Conservation (phyloP, 2,329 filamentous ascomycete genomes). For the Thermomyces lanuginosus region DNA sequence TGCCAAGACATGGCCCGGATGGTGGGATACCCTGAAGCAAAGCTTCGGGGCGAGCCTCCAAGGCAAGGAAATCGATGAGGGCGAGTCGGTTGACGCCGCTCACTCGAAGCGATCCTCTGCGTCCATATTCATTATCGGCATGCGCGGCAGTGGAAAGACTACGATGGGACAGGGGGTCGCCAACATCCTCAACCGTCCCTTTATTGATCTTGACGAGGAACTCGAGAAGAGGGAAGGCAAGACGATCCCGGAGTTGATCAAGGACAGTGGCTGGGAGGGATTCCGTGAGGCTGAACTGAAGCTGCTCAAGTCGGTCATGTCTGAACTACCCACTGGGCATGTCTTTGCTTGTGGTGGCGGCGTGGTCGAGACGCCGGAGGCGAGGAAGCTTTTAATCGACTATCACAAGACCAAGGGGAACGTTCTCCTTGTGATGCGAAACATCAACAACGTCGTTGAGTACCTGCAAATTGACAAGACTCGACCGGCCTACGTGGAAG, state of each 20-base stretch:
- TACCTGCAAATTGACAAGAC: constrained; percentile 82
- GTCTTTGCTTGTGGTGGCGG: constrained; percentile 91
- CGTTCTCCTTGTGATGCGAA: constrained; percentile 72
- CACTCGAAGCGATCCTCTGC: constrained; percentile 26
- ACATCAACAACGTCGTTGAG: constrained; percentile 74
- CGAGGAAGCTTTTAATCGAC: constrained; percentile 55
- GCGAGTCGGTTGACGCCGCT: constrained; percentile 21
- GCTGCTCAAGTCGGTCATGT: constrained; percentile 56
- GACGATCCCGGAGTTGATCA: constrained; percentile 76
- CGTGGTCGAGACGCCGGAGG: constrained; percentile 70
- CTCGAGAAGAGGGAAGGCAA: constrained; percentile 58
- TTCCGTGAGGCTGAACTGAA: constrained; percentile 68
- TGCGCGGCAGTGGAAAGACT: constrained; percentile 94
- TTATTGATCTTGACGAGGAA: constrained; percentile 77
- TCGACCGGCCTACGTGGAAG: constrained; percentile 77
- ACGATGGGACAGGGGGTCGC: constrained; percentile 80
- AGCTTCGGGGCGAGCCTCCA: constrained; percentile 62
- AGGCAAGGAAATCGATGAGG: constrained; percentile 47
- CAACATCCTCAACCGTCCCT: constrained; percentile 54
- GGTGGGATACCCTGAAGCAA: constrained; percentile 81
- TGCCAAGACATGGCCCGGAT: constrained; percentile 96
- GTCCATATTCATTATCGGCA: constrained; percentile 90
- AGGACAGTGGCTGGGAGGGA: constrained; percentile 63
- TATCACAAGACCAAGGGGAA: constrained; percentile 64
- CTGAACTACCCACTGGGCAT: constrained; percentile 56